Percentiles rank a stretch among this genome's conserved stretches.
Evolutionary conservation across 2,329 filamentous ascomycete species (phyloP).

Genomic region (Aureobasidium musti): DNA sequence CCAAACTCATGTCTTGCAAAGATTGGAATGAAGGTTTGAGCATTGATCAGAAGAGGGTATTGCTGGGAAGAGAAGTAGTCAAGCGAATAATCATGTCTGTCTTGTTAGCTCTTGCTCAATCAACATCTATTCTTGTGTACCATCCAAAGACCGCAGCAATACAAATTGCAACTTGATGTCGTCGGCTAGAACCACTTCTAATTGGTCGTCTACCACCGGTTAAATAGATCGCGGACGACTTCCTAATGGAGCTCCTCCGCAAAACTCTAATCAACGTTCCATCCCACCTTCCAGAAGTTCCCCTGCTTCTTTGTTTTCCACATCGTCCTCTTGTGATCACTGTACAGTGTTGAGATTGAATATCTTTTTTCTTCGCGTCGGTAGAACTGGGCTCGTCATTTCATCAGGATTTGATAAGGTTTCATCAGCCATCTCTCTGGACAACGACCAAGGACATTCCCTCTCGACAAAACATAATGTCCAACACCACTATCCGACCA

Average conservation of each 20-base stretch:
- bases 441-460: too few species aligned
- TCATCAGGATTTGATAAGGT: too few species aligned
- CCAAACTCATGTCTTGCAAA: slow-evolving; percentile 6
- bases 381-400: too few species aligned
- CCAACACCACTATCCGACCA: not conserved
- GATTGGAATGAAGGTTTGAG: too few species aligned
- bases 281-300: slow-evolving; percentile 11
- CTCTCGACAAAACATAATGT: not conserved
- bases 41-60: not conserved
- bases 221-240: slow-evolving; percentile 2
- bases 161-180: not conserved
- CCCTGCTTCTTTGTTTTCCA: not conserved
- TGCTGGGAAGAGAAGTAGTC: too few species aligned
- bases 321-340: not conserved
- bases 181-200: not conserved
- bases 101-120: not conserved
- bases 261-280: slow-evolving; percentile 16
- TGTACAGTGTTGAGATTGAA: not conserved
- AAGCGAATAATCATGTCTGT: not conserved
- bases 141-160: not conserved
- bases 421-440: too few species aligned
- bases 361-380: too few species aligned
- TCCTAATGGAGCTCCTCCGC: slow-evolving; percentile 3
- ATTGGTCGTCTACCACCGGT: not conserved
- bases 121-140: not conserved